Evolutionary conservation across 805 yeast genomes (phyloP), one percentile per base, ranked within the genome.

Genomic region (Monosporozyma yasuniensis): DNA sequence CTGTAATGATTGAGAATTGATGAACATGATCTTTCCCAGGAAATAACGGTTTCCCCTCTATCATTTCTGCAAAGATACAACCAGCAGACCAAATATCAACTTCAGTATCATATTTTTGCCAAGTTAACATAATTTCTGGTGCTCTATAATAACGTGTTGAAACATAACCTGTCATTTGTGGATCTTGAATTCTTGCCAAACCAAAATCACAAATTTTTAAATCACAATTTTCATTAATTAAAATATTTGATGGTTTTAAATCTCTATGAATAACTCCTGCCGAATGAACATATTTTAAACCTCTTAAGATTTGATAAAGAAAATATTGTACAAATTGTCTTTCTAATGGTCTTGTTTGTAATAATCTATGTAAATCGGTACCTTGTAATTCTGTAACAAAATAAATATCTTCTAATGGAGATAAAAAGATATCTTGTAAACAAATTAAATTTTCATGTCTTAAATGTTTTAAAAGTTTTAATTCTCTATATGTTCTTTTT

Each of bases 21-120:
- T 93, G 96, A 49, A 93, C 97, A 65, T 93, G 99, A 67, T 95
- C 99, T 65, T 87, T 88, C 46, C 99, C 99, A 0, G 99, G 99
- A 76, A 91, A 91, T 43, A 91, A 74, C 1, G 99, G 98, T 67
- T 87, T 88, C 9, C 96, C 96, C 66, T 90, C 96, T 57, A 91
- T 85, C 96, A 91, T 91, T 67, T 91, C 99, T 8, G 97, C 93
- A 62, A 91, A 86, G 51, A 91, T 90, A 71, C 99, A 91, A 21
- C 96, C 99, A 10, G 95, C 96, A 21, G 95, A 84, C 99, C 99
- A 91, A 60, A 91, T 87, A 68, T 91, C 99, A 37, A 91, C 98
- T 69, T 90, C 97, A 8, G 87, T 83, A 63, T 90, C 96, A 70
- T 91, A 91, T 65, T 91, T 88, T 67, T 91, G 99, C 98, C 98